These are phyloP conservation scores for Artemisia argyi DNA, from an alignment of 129 eudicot species.

Conservation along the genomic window DNA sequence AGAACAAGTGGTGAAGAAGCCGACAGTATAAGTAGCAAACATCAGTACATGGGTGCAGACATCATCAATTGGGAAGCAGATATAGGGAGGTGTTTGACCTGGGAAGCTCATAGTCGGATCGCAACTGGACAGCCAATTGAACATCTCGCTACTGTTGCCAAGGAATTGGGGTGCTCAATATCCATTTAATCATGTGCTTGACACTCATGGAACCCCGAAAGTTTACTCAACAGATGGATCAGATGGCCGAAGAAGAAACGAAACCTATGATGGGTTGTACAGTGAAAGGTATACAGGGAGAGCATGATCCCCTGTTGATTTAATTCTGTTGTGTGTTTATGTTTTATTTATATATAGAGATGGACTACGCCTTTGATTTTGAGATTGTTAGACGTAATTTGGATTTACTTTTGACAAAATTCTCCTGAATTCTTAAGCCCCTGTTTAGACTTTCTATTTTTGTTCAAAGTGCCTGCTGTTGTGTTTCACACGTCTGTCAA, in stretches of 20 bases:
- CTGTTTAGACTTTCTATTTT: conserved; percentile 11
- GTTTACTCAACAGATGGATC: not conserved
- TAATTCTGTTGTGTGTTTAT: no score
- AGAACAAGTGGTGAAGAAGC: conserved; percentile 41
- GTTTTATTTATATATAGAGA: conserved; percentile 22
- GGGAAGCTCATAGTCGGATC: conserved; percentile 93
- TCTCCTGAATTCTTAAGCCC: not conserved
- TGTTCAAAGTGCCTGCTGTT: not conserved
- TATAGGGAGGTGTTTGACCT: conserved; percentile 68
- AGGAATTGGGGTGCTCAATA: conserved; percentile 82
- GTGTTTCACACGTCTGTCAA: not conserved
- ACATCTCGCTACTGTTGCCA: conserved; percentile 70
- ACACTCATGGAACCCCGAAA: not conserved
- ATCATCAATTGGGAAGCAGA: conserved; percentile 77
- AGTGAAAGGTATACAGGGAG: not conserved
- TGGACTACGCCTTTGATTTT: conserved; percentile 14
- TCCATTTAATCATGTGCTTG: conserved; percentile 11
- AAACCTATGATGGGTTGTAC: not conserved
- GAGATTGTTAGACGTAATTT: conserved; percentile 20
- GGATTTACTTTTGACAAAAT: conserved; percentile 9
- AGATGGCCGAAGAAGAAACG: not conserved
- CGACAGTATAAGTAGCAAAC: conserved; percentile 32
- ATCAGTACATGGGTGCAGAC: conserved; percentile 45
- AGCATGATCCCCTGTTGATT: no score
- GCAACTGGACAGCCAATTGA: conserved; percentile 68